phyloP scores from a whole-genome alignment of 2,329 filamentous ascomycete species.

The Ophiocordyceps camponoti-rufipedis region DNA sequence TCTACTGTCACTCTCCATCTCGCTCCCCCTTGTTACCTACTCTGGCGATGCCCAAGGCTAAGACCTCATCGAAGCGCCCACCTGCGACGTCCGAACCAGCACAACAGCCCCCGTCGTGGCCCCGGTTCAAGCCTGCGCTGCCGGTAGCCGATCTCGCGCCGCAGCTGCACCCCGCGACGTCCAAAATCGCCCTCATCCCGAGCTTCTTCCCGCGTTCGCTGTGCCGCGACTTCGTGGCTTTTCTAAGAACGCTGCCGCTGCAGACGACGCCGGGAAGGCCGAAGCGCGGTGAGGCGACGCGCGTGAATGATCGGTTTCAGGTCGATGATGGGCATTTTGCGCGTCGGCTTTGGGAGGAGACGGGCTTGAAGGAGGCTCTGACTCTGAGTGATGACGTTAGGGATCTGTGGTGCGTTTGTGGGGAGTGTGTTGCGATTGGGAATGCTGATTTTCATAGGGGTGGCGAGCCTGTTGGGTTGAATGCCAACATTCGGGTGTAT shows the following conservation, averaged over 20 bases:
- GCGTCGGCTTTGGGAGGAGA: conserved; percentile 55
- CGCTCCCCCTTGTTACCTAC: neutral
- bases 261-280: conserved; percentile 63
- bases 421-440: neutral
- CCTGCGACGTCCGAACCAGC: conserved; percentile 7
- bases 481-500: conserved; percentile 78
- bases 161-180: conserved; percentile 26
- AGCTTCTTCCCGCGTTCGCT: conserved; percentile 59
- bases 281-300: conserved; percentile 61
- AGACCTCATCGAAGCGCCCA: conserved; percentile 1
- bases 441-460: conserved; percentile 32
- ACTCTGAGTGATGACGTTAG: conserved; percentile 19
- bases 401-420: conserved; percentile 24
- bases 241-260: conserved; percentile 50
- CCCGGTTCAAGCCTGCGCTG: conserved; percentile 48
- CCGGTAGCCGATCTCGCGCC: conserved; percentile 46
- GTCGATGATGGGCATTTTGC: conserved; percentile 62
- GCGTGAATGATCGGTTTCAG: conserved; percentile 83
- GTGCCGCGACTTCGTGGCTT: conserved; percentile 59
- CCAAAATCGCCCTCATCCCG: conserved; percentile 54
- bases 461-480: conserved; percentile 66
- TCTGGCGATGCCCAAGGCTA: conserved; percentile 16
- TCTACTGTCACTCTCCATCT: neutral
- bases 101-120: conserved; percentile 40
- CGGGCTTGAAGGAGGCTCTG: conserved; percentile 49